Evolutionary conservation across 2,329 filamentous ascomycete genomes (phyloP).

Genomic region (Fusarium transvaalense): DNA sequence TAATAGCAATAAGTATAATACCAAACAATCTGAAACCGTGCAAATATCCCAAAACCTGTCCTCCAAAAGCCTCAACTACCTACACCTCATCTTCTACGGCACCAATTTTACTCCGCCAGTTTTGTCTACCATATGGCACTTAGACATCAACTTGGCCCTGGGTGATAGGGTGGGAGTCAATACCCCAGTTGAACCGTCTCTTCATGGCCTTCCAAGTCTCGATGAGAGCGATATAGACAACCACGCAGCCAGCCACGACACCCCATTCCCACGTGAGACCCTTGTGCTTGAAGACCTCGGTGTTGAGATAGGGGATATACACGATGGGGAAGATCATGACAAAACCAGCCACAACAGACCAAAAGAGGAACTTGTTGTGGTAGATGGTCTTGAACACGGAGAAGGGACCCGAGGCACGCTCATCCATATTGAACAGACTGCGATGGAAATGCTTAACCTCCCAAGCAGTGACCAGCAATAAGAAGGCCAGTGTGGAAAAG

Average conservation of each 20-base stretch:
- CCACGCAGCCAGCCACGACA: conserved; percentile 70
- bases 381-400: conserved; percentile 72
- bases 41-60: conserved; percentile 51
- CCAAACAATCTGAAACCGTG: conserved; percentile 46
- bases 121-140: background rate
- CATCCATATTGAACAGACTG: conserved; percentile 76
- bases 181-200: conserved; percentile 58
- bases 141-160: conserved; percentile 40
- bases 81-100: background rate
- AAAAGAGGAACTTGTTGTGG: conserved; percentile 76
- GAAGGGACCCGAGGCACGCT: conserved; percentile 61
- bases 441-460: conserved; percentile 79
- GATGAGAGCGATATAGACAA: conserved; percentile 71
- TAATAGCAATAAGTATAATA: conserved; percentile 48
- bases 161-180: conserved; percentile 44
- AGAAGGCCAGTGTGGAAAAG: conserved; percentile 77
- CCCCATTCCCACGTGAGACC: conserved; percentile 80
- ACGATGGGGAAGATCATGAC: conserved; percentile 71
- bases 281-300: conserved; percentile 75
- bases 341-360: conserved; percentile 71
- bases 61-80: conserved; percentile 17
- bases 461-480: conserved; percentile 77
- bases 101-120: conserved; percentile 2
- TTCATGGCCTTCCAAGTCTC: conserved; percentile 79
- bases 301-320: conserved; percentile 77